These are phyloP conservation scores for Sophora flavescens DNA, from an alignment of 306 rosid species.

Conservation along the genomic window DNA sequence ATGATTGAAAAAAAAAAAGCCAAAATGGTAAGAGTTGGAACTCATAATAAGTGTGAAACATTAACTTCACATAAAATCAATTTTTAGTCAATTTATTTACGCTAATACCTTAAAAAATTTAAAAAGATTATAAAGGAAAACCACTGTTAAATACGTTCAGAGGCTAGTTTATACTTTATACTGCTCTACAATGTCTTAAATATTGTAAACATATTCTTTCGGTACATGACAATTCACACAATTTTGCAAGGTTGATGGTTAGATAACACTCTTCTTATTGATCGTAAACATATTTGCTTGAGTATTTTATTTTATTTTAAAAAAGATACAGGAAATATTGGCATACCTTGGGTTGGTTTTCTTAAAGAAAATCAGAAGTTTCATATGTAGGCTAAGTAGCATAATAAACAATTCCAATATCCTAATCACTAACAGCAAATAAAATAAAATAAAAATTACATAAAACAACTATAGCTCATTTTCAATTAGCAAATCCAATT, in stretches of 20 bases:
- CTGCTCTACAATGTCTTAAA: too few relatives aligned
- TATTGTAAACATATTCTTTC: too few relatives aligned
- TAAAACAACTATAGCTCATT: constrained; percentile 24
- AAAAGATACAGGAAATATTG: not conserved
- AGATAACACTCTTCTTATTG: too few relatives aligned
- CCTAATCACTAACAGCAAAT: not conserved
- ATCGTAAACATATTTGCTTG: not conserved
- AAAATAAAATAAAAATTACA: too few relatives aligned
- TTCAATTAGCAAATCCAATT: constrained; percentile 18
- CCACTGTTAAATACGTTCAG: not conserved
- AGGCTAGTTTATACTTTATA: not conserved
- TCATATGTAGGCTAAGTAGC: not conserved
- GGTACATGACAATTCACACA: too few relatives aligned
- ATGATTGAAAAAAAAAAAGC: not conserved
- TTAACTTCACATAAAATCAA: not conserved
- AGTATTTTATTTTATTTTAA: not conserved
- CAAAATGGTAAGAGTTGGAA: not conserved
- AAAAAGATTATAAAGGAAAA: not conserved
- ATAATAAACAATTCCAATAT: not conserved
- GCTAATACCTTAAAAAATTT: not conserved
- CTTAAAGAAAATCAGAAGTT: not conserved
- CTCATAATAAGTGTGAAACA: not conserved
- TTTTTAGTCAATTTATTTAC: not conserved
- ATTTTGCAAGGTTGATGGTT: too few relatives aligned
- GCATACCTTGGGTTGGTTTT: not conserved